Conservation (phyloP, 306 rosid genomes). For the Quercus ilex region DNA sequence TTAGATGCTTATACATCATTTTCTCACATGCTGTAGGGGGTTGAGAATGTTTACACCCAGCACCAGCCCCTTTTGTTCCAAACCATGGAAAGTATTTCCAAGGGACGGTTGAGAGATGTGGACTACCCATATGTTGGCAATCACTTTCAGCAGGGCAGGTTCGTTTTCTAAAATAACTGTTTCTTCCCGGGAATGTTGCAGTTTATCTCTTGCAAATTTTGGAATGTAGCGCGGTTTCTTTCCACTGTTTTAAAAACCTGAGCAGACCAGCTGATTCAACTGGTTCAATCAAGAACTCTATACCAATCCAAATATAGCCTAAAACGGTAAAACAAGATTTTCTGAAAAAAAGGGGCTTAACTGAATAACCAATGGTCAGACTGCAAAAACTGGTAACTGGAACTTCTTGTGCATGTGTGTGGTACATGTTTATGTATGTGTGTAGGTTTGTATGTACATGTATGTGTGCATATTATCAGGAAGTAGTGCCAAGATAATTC, state of each 20-base stretch:
- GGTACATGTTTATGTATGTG: too few species aligned
- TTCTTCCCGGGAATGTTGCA: neutral
- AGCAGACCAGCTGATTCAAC: too few species aligned
- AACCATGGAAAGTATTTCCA: constrained; percentile 84
- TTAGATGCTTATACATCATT: constrained; percentile 18
- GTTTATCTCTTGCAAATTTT: constrained; percentile 11
- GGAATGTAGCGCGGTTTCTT: constrained; percentile 11
- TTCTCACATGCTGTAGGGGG: constrained; percentile 54
- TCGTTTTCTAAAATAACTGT: constrained; percentile 30
- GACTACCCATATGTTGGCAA: constrained; percentile 90
- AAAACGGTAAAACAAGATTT: too few species aligned
- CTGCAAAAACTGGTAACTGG: too few species aligned
- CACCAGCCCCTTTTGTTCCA: constrained; percentile 89
- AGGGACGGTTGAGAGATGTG: constrained; percentile 87
- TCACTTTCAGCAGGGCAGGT: constrained; percentile 98
- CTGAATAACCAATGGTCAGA: too few species aligned
- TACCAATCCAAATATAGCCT: too few species aligned
- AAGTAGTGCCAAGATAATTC: neutral
- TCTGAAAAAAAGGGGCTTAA: too few species aligned
- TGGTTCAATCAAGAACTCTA: too few species aligned
- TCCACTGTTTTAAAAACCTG: neutral
- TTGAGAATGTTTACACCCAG: constrained; percentile 91
- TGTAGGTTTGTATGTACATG: neutral
- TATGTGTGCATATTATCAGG: neutral
- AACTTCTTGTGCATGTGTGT: too few species aligned